Evolutionary conservation across 2,329 filamentous ascomycete genomes (phyloP).

Genomic region (Ramichloridium luteum): DNA sequence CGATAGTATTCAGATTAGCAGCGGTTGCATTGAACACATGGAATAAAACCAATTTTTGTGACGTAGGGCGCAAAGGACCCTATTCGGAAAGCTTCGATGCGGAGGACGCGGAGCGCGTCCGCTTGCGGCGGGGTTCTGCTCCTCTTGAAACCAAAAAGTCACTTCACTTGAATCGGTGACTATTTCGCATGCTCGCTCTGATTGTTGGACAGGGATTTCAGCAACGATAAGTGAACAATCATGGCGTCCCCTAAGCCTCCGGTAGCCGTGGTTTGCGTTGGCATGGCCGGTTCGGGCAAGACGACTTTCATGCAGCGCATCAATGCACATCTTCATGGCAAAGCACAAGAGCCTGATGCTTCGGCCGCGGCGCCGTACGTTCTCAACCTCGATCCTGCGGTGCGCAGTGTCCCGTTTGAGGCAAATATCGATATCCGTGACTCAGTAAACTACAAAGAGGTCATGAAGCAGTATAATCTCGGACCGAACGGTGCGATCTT

Average conservation of each 20-base stretch:
- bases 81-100: too few species aligned
- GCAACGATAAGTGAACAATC: too few species aligned
- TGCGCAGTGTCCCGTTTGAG: slow-evolving; percentile 77
- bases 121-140: too few species aligned
- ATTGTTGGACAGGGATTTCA: too few species aligned
- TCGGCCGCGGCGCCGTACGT: slow-evolving; percentile 79
- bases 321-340: slow-evolving; percentile 75
- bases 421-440: slow-evolving; percentile 98
- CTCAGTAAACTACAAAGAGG: slow-evolving; percentile 97
- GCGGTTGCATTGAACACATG: too few species aligned
- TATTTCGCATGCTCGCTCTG: too few species aligned
- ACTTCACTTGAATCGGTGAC: too few species aligned
- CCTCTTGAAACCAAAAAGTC: too few species aligned
- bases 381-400: slow-evolving; percentile 91
- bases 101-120: too few species aligned
- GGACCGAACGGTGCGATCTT: slow-evolving; percentile 95
- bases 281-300: slow-evolving; percentile 97
- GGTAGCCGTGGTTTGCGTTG: slow-evolving; percentile 80
- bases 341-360: slow-evolving; percentile 10
- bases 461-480: slow-evolving; percentile 98
- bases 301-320: slow-evolving; percentile 99
- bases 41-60: slow-evolving; percentile 1
- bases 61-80: background rate
- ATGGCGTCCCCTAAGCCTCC: slow-evolving; percentile 35
- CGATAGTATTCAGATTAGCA: background rate